Evolutionary conservation across 2,329 filamentous ascomycete genomes (phyloP).

Genomic region (Xylariaceae sp.): DNA sequence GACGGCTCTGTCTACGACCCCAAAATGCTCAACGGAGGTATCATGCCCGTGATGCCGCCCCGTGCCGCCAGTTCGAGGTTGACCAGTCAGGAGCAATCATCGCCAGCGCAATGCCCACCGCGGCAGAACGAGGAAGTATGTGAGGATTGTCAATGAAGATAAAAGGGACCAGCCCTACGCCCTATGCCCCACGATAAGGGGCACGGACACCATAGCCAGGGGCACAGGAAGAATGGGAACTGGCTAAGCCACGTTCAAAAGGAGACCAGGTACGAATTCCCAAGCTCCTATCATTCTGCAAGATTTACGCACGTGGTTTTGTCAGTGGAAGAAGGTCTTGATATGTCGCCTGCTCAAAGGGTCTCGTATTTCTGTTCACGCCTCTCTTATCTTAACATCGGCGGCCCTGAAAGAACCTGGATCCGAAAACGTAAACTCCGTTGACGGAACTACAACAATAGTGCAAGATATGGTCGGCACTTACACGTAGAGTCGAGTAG

Average conservation of each 20-base stretch:
- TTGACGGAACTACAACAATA: neutral
- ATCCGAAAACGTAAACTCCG: neutral
- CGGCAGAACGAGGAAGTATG: conserved; percentile 26
- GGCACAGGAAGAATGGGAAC: neutral
- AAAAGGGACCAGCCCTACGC: neutral
- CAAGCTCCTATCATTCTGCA: neutral
- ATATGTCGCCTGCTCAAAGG: no score
- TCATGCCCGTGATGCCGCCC: conserved; percentile 8
- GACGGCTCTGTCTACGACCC: conserved; percentile 4
- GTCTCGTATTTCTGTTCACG: no score
- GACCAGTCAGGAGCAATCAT: neutral
- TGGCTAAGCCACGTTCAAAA: neutral
- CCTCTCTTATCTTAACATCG: neutral
- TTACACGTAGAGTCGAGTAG: neutral
- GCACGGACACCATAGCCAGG: neutral
- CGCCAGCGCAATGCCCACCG: neutral
- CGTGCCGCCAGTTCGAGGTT: neutral
- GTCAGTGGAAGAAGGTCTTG: no score
- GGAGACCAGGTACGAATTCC: neutral
- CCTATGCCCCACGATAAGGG: neutral
- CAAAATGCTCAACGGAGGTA: conserved; percentile 8
- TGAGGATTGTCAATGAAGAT: conserved; percentile 34
- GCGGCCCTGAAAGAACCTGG: neutral
- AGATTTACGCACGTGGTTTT: no score
- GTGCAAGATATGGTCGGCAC: neutral